Base-by-base conservation (phyloP, 306 rosid species). In the Vigna angularis region DNA sequence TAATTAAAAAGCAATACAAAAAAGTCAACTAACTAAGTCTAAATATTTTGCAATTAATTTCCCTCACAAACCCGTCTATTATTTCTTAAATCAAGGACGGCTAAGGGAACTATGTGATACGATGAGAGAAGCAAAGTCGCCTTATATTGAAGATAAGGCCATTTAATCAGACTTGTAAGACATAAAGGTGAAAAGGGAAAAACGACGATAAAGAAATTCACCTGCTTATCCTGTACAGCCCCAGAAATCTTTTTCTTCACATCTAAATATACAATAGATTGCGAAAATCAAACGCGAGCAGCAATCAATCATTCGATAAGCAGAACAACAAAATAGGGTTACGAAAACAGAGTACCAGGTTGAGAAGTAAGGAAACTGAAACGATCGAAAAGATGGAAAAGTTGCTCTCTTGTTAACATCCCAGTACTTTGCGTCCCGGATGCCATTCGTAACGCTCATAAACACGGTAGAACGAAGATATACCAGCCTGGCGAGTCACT, bases 221-320 rank as follows among this genome's bases (percentile, higher is more conserved):
- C 96, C 90, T 90, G 98, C 13, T 88, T 84, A 70, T 91, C 96
- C 55, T 71, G 75, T 34, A 90, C 90, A 45, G 92, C 96, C 0
- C 89, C 94, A 12, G 90, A 83, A 66, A 94, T 87, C 85, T 94
- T 89, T 72, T 84, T 86, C 96, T 90, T 92, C 74, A 84, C 93
- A 4, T 87, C 96, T 94, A 88, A 58, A 67, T 28, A 16, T 7
- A 11, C 64, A 38, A 53, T 7, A 2, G 7, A 22, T 44, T 22
- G 6, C 28, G 40, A 52, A 15, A 55, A 8, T 12, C 6, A n/a
- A 3, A 59, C 38, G 18, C n/a, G n/a, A 0, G 1, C 5, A 15
- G 9, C 2, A 66, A 49, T 9, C 8, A 32, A 79, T 17, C 17
- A 58, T 24, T 48, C 15, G 9, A 59, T n/a, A 17, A 18, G 9